Conservation (phyloP, 2,329 filamentous ascomycete species). For the Cordyceps fumosorosea region DNA sequence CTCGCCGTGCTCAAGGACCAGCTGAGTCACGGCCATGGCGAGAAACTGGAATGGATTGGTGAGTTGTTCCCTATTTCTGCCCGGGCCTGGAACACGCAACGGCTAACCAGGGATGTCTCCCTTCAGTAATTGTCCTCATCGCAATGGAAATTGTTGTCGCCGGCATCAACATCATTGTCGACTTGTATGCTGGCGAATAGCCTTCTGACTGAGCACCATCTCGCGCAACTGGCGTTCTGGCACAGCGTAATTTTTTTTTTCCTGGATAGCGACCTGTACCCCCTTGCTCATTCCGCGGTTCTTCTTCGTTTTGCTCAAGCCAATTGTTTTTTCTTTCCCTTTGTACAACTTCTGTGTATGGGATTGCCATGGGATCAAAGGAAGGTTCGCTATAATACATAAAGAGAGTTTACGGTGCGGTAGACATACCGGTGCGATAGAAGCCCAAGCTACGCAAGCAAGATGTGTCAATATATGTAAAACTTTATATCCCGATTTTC, state of each 20-base stretch:
- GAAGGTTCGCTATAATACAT: neutral
- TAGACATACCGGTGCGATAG: neutral
- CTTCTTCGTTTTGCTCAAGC: neutral
- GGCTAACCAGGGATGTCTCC: constrained; percentile 14
- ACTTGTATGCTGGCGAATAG: constrained; percentile 59
- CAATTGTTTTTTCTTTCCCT: neutral
- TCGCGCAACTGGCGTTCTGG: constrained; percentile 1
- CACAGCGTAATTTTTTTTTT: neutral
- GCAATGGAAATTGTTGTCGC: constrained; percentile 92
- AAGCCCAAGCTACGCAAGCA: neutral
- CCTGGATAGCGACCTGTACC: constrained; percentile 5
- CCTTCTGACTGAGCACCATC: neutral
- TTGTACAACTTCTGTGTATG: neutral
- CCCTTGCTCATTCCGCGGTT: neutral
- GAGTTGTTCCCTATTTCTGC: constrained; percentile 35
- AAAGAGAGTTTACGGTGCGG: neutral
- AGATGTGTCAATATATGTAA: constrained; percentile 1
- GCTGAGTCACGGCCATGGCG: constrained; percentile 84
- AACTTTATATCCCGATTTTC: neutral
- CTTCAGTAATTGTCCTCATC: constrained; percentile 82
- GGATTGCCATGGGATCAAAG: neutral
- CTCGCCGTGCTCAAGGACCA: constrained; percentile 93
- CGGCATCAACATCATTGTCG: constrained; percentile 89
- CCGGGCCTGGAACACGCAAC: neutral
- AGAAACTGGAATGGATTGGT: constrained; percentile 88